Evolutionary conservation across 2,329 filamentous ascomycete genomes (phyloP).

Genomic region (Aureobasidium namibiae): DNA sequence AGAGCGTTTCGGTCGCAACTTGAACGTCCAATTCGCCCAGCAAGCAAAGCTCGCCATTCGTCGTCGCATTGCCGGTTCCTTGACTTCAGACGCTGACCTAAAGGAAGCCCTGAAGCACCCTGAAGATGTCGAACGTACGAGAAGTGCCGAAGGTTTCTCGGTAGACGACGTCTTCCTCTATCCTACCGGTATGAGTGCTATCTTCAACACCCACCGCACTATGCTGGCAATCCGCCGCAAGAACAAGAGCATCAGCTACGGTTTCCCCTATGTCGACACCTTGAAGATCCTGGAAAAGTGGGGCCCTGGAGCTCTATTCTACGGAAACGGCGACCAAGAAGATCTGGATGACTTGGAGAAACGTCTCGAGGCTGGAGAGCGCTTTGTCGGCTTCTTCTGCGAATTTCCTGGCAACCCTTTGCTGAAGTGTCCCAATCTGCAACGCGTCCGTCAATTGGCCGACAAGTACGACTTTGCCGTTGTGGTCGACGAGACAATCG

Average conservation of each 20-base stretch:
- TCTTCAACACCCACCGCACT: conserved; percentile 77
- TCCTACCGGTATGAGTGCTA: conserved; percentile 88
- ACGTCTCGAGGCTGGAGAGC: conserved; percentile 62
- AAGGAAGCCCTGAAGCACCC: conserved; percentile 44
- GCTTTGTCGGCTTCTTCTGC: conserved; percentile 77
- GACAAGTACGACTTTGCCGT: conserved; percentile 81
- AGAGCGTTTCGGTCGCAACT: conserved; percentile 86
- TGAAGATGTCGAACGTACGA: conserved; percentile 30
- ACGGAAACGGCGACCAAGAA: conserved; percentile 66
- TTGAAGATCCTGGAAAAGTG: conserved; percentile 93
- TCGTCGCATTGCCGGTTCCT: conserved; percentile 77
- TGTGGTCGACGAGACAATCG: conserved; percentile 91
- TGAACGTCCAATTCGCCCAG: conserved; percentile 68
- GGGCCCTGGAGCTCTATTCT: conserved; percentile 80
- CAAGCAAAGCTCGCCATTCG: conserved; percentile 81
- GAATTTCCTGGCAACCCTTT: conserved; percentile 94
- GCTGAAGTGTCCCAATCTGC: conserved; percentile 73
- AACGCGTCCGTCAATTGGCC: conserved; percentile 70
- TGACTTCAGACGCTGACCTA: conserved; percentile 65
- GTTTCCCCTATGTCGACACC: conserved; percentile 97
- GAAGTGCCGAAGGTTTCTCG: conserved; percentile 53
- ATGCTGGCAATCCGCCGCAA: conserved; percentile 57
- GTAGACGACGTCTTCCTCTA: conserved; percentile 87
- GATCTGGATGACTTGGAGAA: conserved; percentile 79
- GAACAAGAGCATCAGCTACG: conserved; percentile 76